These are phyloP conservation scores for Chaetomidium leptoderma DNA, from an alignment of 495 filamentous ascomycete genomes.

Conservation along the genomic window DNA sequence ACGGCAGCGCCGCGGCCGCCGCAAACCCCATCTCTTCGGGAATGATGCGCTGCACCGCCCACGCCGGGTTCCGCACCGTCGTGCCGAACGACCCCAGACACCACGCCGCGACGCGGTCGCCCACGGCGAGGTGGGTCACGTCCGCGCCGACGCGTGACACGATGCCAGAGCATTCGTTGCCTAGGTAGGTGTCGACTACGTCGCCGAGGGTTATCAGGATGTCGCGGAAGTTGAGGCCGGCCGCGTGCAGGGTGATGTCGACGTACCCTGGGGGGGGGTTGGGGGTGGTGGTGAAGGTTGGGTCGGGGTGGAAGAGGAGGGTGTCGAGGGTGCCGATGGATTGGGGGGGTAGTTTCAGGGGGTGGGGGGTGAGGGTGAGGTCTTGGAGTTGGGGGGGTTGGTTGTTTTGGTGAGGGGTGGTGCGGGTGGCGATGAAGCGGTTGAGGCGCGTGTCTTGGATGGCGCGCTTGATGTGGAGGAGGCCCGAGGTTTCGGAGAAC, in stretches of 20 bases:
- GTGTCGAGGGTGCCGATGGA: conserved; percentile 25
- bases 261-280: conserved; percentile 15
- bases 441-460: too few species aligned
- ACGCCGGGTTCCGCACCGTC: not conserved
- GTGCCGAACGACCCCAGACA: too few species aligned
- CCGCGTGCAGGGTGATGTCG: conserved; percentile 21
- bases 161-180: conserved; percentile 35
- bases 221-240: conserved; percentile 35
- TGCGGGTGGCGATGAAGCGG: too few species aligned
- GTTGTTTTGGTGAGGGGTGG: too few species aligned
- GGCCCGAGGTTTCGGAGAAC: too few species aligned
- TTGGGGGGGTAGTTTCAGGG: too few species aligned
- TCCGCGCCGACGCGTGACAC: conserved; percentile 47
- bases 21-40: conserved; percentile 34
- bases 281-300: not conserved
- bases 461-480: too few species aligned
- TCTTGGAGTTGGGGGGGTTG: too few species aligned
- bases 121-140: conserved; percentile 38
- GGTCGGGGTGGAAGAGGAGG: conserved; percentile 24
- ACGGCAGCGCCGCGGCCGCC: conserved; percentile 29
- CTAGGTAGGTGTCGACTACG: conserved; percentile 26
- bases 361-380: not conserved
- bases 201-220: conserved; percentile 25
- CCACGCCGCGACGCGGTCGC: conserved; percentile 45
- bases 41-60: not conserved